Base-by-base conservation (phyloP, 78 protist genomes). In the Creolimax fragrantissima region DNA sequence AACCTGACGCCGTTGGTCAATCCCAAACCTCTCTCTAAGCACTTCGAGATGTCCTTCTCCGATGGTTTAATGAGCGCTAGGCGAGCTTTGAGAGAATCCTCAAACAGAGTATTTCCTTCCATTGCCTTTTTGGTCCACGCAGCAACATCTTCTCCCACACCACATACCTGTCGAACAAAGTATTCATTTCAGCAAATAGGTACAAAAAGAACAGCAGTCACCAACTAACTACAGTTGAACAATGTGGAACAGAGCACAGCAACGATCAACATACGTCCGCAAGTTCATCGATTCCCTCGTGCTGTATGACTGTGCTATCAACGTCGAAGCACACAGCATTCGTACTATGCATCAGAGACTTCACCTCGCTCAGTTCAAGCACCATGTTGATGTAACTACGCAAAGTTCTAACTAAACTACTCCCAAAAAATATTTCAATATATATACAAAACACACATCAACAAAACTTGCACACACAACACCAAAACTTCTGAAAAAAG, bases 201-300 rank as follows among this genome's bases (percentile, higher is more conserved):
- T n/a, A n/a, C n/a, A n/a, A n/a, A n/a, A n/a, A n/a, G n/a, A n/a
- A n/a, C n/a, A n/a, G n/a, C n/a, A n/a, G n/a, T n/a, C n/a, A n/a
- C n/a, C n/a, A n/a, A n/a, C n/a, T n/a, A n/a, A n/a, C n/a, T n/a
- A n/a, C n/a, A n/a, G n/a, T n/a, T n/a, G n/a, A n/a, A n/a, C n/a
- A n/a, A n/a, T n/a, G n/a, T n/a, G n/a, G n/a, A n/a, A n/a, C n/a
- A n/a, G n/a, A n/a, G n/a, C n/a, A n/a, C n/a, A n/a, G n/a, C n/a
- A n/a, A n/a, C n/a, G n/a, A n/a, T n/a, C n/a, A n/a, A n/a, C n/a
- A n/a, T 35, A 2, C 39, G 42, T 67, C 95, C 0, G 95, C 95
- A 35, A 94, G 81, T 66, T 37, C 93, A 41, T 94, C 95, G 35
- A 94, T 94, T 35, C 95, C 95, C 89, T 94, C 95, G 17, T 91